These are phyloP conservation scores for Cucurbita moschata DNA, from an alignment of 306 rosid species.

Conservation along the genomic window DNA sequence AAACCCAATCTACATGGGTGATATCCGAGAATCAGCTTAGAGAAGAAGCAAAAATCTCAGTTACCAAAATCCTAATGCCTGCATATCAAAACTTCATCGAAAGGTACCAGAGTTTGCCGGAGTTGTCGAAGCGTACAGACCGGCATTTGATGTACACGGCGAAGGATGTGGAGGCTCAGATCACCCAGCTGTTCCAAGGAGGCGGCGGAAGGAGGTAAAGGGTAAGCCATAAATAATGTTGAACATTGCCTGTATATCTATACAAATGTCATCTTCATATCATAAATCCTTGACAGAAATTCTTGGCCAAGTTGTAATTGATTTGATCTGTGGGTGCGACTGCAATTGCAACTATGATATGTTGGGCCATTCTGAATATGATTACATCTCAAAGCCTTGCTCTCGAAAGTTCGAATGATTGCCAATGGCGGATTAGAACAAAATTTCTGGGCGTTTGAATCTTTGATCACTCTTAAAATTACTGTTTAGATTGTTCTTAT, in stretches of 20 bases:
- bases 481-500: not conserved
- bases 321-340: not conserved
- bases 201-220: slow-evolving; percentile 48
- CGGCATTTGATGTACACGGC: slow-evolving; percentile 38
- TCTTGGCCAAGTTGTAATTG: not conserved
- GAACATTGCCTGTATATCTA: not conserved
- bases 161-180: slow-evolving; percentile 45
- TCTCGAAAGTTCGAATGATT: not conserved
- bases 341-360: not conserved
- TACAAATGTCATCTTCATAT: not conserved
- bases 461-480: not conserved
- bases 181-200: slow-evolving; percentile 44
- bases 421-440: not conserved
- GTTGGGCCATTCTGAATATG: not conserved
- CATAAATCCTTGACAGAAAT: not conserved
- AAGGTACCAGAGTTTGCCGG: slow-evolving; percentile 41
- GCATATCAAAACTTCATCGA: slow-evolving; percentile 54
- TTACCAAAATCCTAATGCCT: slow-evolving; percentile 42
- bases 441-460: not conserved
- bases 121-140: slow-evolving; percentile 42
- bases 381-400: not conserved
- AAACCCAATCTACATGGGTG: slow-evolving; percentile 53
- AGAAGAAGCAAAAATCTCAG: slow-evolving; percentile 51
- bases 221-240: slow-evolving; percentile 11
- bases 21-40: slow-evolving; percentile 59